Base-by-base conservation (phyloP, 441 rosid genomes). In the Eruca vesicaria region DNA sequence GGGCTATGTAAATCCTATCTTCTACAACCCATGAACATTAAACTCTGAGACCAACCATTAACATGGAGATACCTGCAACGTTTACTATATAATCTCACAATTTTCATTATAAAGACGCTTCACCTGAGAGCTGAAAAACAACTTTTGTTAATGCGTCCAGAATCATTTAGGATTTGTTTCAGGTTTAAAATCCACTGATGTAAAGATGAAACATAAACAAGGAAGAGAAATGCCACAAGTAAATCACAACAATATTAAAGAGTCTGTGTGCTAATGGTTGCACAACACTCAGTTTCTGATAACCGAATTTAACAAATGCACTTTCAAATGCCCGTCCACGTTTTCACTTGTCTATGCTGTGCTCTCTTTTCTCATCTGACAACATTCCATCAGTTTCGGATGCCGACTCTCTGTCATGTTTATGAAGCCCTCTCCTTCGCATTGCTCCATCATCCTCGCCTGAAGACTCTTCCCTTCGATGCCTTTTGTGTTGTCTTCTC, bases 401-500 rank as follows among this genome's bases (percentile, higher is more conserved):
- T 41, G 59, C 73, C 53, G 81, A 20, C 33, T 72, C 70, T 61
- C 45, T 41, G 70, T 53, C 62, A 43, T 55, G 56, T 41, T 73
- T 62, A 23, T 43, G 78, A 61, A 81, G 84, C 79, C 85, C 84
- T 6, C 62, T 65, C 48, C 61, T 60, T 75, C 75, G 84, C 45
- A 65, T 74, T 67, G 53, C 56, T 56, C 75, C 90, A 5, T 84
- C 71, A 64, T 68, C 74, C 73, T 86, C 89, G 67, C 84, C 89
- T 2, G 92, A 88, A 55, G 88, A 84, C 84, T 82, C 83, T 9
- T 82, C 85, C 21, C 72, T 23, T 23, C 80, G 75, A 23, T 14
- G 52, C 72, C 79, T 80, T 77, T 79, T 79, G 7, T 78, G 68
- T 15, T 11, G 57, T 68, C 77, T 80, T 15, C 57, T 59, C 20